These are phyloP conservation scores for Dillenia suffruticosa DNA, from an alignment of 164 flowering plant genomes.

Conservation along the genomic window DNA sequence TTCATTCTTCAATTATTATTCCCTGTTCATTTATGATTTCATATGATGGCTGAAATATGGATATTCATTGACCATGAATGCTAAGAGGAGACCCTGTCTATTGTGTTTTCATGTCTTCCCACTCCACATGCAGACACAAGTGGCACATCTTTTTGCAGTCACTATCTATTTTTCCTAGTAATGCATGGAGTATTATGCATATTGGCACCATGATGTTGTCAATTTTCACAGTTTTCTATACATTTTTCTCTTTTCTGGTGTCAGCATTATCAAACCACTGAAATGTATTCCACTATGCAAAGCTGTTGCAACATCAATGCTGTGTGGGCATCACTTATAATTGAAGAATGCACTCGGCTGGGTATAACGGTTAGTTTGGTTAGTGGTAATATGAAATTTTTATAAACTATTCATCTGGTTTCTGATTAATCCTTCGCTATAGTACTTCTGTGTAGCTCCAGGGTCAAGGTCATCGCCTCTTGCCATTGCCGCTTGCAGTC, in stretches of 20 bases:
- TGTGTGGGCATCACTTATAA: slow-evolving; percentile 83
- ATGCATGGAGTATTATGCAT: no score
- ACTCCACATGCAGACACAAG: no score
- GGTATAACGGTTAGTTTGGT: slow-evolving; percentile 72
- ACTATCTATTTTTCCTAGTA: no score
- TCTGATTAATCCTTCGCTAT: slow-evolving; percentile 39
- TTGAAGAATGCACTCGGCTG: slow-evolving; percentile 95
- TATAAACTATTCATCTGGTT: slow-evolving; percentile 5
- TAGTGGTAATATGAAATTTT: not conserved
- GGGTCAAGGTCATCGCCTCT: slow-evolving; percentile 98
- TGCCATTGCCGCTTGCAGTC: slow-evolving; percentile 84
- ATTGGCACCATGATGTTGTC: not conserved
- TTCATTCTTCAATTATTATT: no score
- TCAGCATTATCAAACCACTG: slow-evolving; percentile 33
- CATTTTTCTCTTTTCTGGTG: slow-evolving; percentile 15
- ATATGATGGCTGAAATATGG: no score
- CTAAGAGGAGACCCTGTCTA: no score
- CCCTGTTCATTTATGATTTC: no score
- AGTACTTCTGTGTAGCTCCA: slow-evolving; percentile 98
- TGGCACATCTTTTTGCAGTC: no score
- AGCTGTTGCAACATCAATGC: slow-evolving; percentile 66
- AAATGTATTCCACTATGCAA: slow-evolving; percentile 19
- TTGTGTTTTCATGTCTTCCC: no score
- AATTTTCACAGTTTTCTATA: not conserved
- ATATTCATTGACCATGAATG: no score